Conservation (phyloP, 2,329 filamentous ascomycete genomes). For the Xylaria sp. region DNA sequence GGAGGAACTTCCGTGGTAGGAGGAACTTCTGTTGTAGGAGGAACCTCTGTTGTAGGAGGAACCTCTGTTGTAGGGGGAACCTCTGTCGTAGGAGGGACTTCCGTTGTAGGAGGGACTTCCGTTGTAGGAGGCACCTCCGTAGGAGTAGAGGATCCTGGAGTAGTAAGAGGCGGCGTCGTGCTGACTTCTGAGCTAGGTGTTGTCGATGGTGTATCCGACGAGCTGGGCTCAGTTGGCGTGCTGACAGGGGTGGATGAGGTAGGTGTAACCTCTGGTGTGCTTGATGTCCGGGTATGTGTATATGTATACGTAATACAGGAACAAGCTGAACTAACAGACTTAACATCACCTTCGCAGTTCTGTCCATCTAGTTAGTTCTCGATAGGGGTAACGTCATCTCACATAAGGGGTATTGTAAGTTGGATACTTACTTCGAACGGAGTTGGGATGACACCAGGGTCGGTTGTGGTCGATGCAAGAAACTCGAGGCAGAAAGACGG, state of each 20-base stretch:
- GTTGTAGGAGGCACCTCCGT: not conserved
- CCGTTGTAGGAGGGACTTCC: not conserved
- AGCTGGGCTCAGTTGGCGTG: constrained; percentile 2
- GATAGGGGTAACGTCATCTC: not conserved
- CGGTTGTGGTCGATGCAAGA: constrained; percentile 27
- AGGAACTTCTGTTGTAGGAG: not conserved
- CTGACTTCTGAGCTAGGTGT: not conserved
- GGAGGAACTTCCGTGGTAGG: not conserved
- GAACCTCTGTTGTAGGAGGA: not conserved
- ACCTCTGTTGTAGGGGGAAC: not conserved
- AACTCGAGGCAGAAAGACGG: constrained; percentile 25
- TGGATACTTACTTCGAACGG: constrained; percentile 23
- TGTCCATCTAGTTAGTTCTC: constrained; percentile 3
- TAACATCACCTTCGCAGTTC: constrained; percentile 23
- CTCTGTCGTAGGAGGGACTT: not conserved
- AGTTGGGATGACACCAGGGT: constrained; percentile 24
- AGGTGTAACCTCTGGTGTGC: constrained; percentile 6
- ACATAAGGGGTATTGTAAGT: not conserved
- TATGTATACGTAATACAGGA: constrained; percentile 28
- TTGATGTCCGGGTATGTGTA: constrained; percentile 19
- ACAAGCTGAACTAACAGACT: constrained; percentile 26
- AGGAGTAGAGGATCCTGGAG: no score
- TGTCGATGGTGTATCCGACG: constrained; percentile 1
- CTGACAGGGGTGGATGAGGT: constrained; percentile 10
- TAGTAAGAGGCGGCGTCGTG: no score